These are phyloP conservation scores for Eimeria maxima DNA, from an alignment of 169 alveolate species.

Conservation along the genomic window DNA sequence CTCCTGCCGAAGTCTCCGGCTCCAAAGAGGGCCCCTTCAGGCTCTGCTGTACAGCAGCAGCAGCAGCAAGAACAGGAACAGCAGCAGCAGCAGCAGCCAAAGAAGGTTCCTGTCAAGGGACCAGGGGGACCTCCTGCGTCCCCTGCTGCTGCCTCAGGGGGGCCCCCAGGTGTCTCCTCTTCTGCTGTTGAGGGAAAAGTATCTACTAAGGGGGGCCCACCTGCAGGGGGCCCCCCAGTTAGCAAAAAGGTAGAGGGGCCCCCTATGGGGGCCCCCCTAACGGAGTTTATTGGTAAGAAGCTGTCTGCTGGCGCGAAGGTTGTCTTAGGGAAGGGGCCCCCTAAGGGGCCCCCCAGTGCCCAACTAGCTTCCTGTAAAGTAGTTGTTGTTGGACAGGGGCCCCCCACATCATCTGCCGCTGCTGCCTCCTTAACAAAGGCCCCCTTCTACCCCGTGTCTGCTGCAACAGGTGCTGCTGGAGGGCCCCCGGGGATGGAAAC, in stretches of 20 bases:
- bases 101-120: not conserved
- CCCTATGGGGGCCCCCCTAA: not conserved
- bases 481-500: not conserved
- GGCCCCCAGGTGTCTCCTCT: not conserved
- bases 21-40: no score
- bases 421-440: not conserved
- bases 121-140: not conserved
- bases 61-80: not conserved
- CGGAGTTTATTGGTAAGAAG: not conserved
- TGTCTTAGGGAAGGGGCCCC: constrained; percentile 14
- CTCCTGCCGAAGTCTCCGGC: no score
- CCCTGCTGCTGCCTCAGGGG: not conserved
- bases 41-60: not conserved
- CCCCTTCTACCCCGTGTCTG: not conserved
- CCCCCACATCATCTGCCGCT: not conserved
- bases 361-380: not conserved
- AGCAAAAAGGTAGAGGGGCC: not conserved
- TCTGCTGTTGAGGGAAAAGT: not conserved
- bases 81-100: no score
- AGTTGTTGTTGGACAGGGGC: constrained; percentile 3
- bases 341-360: not conserved
- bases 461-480: not conserved
- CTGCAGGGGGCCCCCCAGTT: not conserved
- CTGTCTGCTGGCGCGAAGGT: not conserved
- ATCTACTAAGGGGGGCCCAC: not conserved